A percentile compares a stretch with the other conserved stretches of the same genome.
These are phyloP conservation scores for Solanum aculeatissimum DNA, from an alignment of 305 asterid genomes.

Conservation along the genomic window DNA sequence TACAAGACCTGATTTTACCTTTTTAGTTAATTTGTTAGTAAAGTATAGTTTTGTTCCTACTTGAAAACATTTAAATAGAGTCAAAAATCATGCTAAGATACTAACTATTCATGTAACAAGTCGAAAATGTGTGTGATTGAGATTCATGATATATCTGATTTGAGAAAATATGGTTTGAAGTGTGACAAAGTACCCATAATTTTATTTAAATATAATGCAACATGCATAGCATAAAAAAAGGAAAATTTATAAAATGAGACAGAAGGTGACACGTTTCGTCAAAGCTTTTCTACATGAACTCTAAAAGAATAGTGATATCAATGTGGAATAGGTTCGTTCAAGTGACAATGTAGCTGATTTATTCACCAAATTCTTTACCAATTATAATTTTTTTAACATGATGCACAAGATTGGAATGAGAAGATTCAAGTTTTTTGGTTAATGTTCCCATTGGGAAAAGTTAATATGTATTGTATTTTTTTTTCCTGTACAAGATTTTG, in stretches of 20 bases:
- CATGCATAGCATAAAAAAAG: background rate
- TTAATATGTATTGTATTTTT: background rate
- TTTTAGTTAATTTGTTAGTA: no score
- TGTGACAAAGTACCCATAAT: background rate
- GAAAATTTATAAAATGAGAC: background rate
- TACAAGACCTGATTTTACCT: no score
- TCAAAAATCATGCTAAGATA: background rate
- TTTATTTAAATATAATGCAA: background rate
- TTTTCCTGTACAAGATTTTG: background rate
- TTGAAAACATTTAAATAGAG: no score
- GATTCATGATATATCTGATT: background rate
- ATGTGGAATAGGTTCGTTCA: background rate
- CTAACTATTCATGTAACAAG: background rate
- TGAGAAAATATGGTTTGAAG: background rate
- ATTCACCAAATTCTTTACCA: background rate
- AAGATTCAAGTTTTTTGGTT: background rate
- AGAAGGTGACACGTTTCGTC: background rate
- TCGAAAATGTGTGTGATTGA: background rate
- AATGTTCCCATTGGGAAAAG: background rate
- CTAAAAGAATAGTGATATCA: background rate
- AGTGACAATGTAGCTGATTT: background rate
- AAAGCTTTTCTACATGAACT: background rate
- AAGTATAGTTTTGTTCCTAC: no score
- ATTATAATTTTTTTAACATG: background rate
- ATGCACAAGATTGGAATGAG: background rate